These are phyloP conservation scores for Colletotrichum eleusines DNA, from an alignment of 2,329 filamentous ascomycete species.

Conservation along the genomic window DNA sequence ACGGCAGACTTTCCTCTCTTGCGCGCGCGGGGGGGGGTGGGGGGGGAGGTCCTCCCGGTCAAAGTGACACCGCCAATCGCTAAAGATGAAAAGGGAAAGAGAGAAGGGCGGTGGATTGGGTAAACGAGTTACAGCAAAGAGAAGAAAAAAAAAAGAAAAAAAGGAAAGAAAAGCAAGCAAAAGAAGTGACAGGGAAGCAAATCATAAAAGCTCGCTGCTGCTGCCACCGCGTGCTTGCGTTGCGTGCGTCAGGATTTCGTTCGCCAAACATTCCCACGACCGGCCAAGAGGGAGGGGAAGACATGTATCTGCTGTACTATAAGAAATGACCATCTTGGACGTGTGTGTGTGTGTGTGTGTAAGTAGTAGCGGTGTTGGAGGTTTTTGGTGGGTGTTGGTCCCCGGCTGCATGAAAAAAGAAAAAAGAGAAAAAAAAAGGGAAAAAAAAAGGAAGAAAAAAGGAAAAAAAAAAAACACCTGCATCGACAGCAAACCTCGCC, in stretches of 20 bases:
- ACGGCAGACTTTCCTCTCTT: not conserved
- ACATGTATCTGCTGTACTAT: not conserved
- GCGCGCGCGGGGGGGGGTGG: too few relatives aligned
- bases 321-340: constrained; percentile 12
- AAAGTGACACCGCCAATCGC: not conserved
- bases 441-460: too few relatives aligned
- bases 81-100: not conserved
- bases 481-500: constrained; percentile 3
- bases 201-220: not conserved
- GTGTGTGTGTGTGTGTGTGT: not conserved
- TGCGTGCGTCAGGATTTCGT: constrained; percentile 16
- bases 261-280: constrained; percentile 34
- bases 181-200: not conserved
- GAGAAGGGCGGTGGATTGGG: not conserved
- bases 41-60: not conserved
- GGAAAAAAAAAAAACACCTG: too few relatives aligned
- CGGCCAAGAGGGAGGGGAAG: not conserved
- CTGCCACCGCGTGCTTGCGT: not conserved
- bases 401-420: too few relatives aligned
- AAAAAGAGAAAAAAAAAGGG: too few relatives aligned
- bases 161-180: not conserved
- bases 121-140: too few relatives aligned
- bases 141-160: not conserved
- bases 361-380: not conserved
- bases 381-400: not conserved